Base-by-base conservation (phyloP, 73 alveolate genomes). In the Urostyla sp. region DNA sequence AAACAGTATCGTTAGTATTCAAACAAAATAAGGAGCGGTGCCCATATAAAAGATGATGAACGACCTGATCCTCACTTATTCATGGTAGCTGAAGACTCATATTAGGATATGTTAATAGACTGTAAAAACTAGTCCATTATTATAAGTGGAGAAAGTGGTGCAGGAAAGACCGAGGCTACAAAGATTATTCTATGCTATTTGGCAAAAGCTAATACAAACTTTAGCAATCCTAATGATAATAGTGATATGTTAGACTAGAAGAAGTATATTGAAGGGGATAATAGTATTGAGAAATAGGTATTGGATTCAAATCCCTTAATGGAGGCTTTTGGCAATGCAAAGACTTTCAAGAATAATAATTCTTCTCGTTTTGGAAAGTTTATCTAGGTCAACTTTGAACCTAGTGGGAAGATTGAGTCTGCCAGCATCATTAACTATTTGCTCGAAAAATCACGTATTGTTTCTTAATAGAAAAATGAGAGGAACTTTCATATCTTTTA, bases 321-420 rank as follows among this genome's bases (percentile, higher is more conserved):
- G 24, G 99, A 98, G 76, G 99, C 99, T 8, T 98, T 96, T 75
- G 99, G 99, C 31, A 97, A 98, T 86, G 99, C 99, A 0, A 97
- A 97, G 67, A 95, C 98, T 6, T 45, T 94, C 27, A 90, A 94
- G 60, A 95, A 95, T 46, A 92, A 94, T 83, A 96, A 95, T 50
- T 89, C 97, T 7, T 69, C 96, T 54, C 87, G 99, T 69, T 98
- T 98, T 85, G 99, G 99, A 24, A 98, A 98, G 90, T 98, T 97
- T 81, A 98, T 98, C 59, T 93, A 95, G 80, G 96, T 98, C 27
- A 94, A 95, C 60, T 92, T 95, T 50, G 95, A 90, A 66, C 83
- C 88, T 40, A 80, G 88, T 60, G 97, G 98, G 26, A 95, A 94
- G 84, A 86, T 95, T 26, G 79, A 81, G 49, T 84, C 93, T 38